Percentiles rank a stretch among this genome's conserved stretches.
phyloP scores from a whole-genome alignment of 1,139 yeast species.

The Fermentozyma sake region DNA sequence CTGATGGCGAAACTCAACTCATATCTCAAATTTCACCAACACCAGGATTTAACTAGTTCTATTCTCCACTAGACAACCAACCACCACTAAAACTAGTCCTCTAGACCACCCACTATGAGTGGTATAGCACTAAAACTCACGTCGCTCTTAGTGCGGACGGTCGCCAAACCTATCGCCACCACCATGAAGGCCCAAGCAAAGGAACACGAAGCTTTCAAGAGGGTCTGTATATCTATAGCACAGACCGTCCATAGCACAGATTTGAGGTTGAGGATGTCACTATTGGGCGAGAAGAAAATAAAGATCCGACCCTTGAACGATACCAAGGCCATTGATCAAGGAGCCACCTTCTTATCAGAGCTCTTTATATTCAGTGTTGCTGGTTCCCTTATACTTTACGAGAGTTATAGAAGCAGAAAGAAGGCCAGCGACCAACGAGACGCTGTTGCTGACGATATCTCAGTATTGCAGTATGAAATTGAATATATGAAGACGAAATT shows the following conservation, averaged over 20 bases:
- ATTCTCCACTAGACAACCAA: neutral
- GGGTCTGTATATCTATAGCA: slow-evolving; percentile 64
- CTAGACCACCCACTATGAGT: slow-evolving; percentile 29
- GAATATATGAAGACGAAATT: slow-evolving; percentile 53
- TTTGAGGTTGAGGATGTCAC: slow-evolving; percentile 54
- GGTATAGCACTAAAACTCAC: slow-evolving; percentile 72
- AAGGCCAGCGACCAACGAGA: slow-evolving; percentile 63
- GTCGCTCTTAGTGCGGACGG: slow-evolving; percentile 67
- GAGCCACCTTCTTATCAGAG: slow-evolving; percentile 78
- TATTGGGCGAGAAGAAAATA: slow-evolving; percentile 55
- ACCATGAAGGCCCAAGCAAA: slow-evolving; percentile 72
- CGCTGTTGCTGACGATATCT: slow-evolving; percentile 63
- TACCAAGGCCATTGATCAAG: slow-evolving; percentile 76
- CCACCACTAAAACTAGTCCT: neutral
- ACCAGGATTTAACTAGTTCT: too few relatives aligned
- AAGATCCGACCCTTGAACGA: slow-evolving; percentile 79
- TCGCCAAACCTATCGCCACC: slow-evolving; percentile 79
- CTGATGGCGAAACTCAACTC: too few relatives aligned
- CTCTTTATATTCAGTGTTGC: slow-evolving; percentile 75
- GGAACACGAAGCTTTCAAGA: slow-evolving; percentile 63
- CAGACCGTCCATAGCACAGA: slow-evolving; percentile 72
- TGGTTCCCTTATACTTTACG: slow-evolving; percentile 72
- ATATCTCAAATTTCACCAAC: too few relatives aligned
- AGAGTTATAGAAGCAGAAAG: slow-evolving; percentile 62
- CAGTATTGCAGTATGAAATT: slow-evolving; percentile 65